A percentile compares a stretch with the other conserved stretches of the same genome.
phyloP scores from a whole-genome alignment of 768 basidiomycete genomes.

The Grammothele lineata region DNA sequence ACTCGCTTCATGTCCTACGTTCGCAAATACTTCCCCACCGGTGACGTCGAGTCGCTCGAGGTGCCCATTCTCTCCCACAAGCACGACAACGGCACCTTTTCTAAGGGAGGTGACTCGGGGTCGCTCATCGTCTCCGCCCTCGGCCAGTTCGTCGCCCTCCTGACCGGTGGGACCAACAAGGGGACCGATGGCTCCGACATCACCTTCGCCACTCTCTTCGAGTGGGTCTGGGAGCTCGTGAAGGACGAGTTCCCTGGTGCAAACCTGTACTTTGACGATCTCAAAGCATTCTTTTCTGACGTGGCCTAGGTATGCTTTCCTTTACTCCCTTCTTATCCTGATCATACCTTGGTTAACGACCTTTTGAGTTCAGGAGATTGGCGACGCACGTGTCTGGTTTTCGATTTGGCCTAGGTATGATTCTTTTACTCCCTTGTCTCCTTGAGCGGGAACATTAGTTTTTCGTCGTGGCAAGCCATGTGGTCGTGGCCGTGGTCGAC shows the following conservation, averaged over 20 bases:
- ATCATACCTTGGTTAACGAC: too few relatives aligned
- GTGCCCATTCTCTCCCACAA: neutral
- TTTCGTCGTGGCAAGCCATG: too few relatives aligned
- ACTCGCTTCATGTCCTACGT: neutral
- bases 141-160: constrained; percentile 12
- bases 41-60: constrained; percentile 4
- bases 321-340: too few relatives aligned
- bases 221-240: constrained; percentile 5
- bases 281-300: neutral
- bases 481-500: too few relatives aligned
- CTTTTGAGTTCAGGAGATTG: too few relatives aligned
- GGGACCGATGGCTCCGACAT: constrained; percentile 3
- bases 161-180: constrained; percentile 20
- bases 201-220: constrained; percentile 28
- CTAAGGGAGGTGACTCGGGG: constrained; percentile 21
- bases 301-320: too few relatives aligned
- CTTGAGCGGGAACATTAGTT: too few relatives aligned
- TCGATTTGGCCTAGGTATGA: too few relatives aligned
- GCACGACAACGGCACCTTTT: constrained; percentile 20
- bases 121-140: constrained; percentile 14
- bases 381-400: too few relatives aligned
- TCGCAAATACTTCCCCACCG: neutral
- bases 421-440: too few relatives aligned
- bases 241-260: constrained; percentile 4
- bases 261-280: constrained; percentile 20